Base-by-base conservation (phyloP, 139 green algal species). In the Chlorella sp. region DNA sequence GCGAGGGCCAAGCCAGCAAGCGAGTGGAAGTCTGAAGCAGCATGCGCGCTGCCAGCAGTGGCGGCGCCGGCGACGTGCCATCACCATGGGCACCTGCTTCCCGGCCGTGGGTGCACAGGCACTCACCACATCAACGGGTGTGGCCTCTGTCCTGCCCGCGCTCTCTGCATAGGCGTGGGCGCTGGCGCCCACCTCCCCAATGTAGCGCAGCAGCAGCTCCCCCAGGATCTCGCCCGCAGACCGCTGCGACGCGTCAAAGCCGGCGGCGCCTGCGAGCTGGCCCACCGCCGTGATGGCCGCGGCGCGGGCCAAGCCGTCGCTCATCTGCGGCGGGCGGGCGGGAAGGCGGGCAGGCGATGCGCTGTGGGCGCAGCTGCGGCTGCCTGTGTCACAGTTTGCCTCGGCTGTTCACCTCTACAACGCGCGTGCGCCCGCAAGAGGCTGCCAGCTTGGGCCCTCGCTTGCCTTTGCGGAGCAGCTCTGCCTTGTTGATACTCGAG, bases 151-250 rank as follows among this genome's bases (percentile, higher is more conserved):
- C 5, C 93, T 71, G 19, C 89, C 86, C 12, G 91, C 87, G 6
- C 91, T 83, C 77, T 97, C 91, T 0, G 93, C 89, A 69, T 95
- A 94, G 0, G 62, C 71, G 68, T 94, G 89, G 0, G 87, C 77
- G 2, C 79, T 77, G 8, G 60, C 70, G 7, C 89, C 90, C 0
- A 95, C 43, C 58, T 96, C 88, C 5, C 75, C 53, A 9, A 95
- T 76, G 68, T 95, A 97, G 0, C 88, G 85, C 29, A 96, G 43
- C 59, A 96, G 60, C 35, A 98, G 68, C 29, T 98, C 94, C 19
- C 86, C 76, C 15, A 98, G 71, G 0, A 93, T 82, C 2, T 98
- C 93, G 1, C 88, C 31, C 1, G 91, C 86, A 5, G 84, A 91
- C 8, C 91, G 82, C 40, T 97, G 93, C 21, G 88, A 84, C 0